Conservation (phyloP, 192 early-diverging fungal genomes). For the Backusella australiensis region DNA sequence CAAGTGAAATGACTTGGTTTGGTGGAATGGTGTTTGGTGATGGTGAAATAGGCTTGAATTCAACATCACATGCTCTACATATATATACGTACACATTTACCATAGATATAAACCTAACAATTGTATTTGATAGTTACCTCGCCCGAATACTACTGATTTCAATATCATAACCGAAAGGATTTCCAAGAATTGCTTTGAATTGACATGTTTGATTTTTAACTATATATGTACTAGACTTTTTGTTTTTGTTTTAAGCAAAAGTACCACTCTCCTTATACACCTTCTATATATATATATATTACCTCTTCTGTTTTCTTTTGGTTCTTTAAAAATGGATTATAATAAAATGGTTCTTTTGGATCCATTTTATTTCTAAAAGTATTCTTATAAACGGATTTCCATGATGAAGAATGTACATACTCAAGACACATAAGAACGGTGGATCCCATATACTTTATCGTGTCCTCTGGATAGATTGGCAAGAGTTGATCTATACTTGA, state of each 20-base stretch:
- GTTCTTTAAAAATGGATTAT: constrained; percentile 71
- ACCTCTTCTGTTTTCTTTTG: constrained; percentile 41
- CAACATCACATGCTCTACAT: constrained; percentile 58
- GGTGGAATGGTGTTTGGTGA: constrained; percentile 61
- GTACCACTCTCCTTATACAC: neutral
- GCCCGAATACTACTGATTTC: constrained; percentile 65
- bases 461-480: constrained; percentile 19
- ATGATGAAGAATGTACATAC: constrained; percentile 45
- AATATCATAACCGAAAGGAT: constrained; percentile 78
- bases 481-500: constrained; percentile 40
- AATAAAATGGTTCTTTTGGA: constrained; percentile 65
- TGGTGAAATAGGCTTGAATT: constrained; percentile 54
- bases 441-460: constrained; percentile 45
- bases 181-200: constrained; percentile 67
- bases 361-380: constrained; percentile 26
- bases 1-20: constrained; percentile 52
- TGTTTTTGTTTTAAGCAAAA: neutral
- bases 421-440: constrained; percentile 51
- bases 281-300: neutral
- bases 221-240: constrained; percentile 39
- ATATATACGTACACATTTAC: neutral
- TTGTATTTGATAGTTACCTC: constrained; percentile 33
- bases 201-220: constrained; percentile 64
- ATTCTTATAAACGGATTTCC: constrained; percentile 56
- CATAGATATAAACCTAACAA: neutral